Conservation (phyloP, 345 rosid species). For the Cardamine occulta region DNA sequence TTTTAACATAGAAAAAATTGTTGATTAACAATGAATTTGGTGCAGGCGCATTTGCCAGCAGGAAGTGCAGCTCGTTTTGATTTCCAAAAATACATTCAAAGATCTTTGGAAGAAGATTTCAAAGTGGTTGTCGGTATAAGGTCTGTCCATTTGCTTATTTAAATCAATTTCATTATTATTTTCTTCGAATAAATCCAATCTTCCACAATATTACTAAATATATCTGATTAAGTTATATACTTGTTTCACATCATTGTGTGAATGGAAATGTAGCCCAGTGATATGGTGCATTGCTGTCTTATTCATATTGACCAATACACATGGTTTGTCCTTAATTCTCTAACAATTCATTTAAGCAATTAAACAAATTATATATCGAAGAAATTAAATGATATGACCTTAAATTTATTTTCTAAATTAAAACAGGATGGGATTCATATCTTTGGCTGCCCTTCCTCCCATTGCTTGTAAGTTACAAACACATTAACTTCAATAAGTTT, state of each 20-base stretch:
- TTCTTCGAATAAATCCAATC: constrained; percentile 1
- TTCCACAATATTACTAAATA: background rate
- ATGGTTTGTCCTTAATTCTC: constrained; percentile 55
- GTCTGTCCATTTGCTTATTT: constrained; percentile 42
- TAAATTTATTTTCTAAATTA: background rate
- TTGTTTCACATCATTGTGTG: constrained; percentile 19
- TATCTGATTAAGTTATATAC: constrained; percentile 9
- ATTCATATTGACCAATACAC: constrained; percentile 71
- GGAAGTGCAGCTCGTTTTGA: constrained; percentile 70
- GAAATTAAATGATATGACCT: no score
- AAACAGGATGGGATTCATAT: constrained; percentile 69
- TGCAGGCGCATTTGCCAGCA: constrained; percentile 91
- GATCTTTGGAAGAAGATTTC: constrained; percentile 91
- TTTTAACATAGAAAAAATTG: background rate
- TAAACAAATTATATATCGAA: background rate
- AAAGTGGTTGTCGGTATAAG: constrained; percentile 86
- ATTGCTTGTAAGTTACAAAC: constrained; percentile 64
- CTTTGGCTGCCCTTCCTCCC: constrained; percentile 88
- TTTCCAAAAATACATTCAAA: constrained; percentile 78
- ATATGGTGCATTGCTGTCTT: constrained; percentile 78
- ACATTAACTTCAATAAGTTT: background rate
- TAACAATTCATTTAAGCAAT: constrained; percentile 1
- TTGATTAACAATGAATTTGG: background rate
- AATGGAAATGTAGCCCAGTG: constrained; percentile 61
- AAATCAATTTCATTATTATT: background rate